Percentiles rank a stretch among this genome's conserved stretches.
Conservation (phyloP, 1,139 yeast genomes). For the Sugiyamaella grinbergsii region DNA sequence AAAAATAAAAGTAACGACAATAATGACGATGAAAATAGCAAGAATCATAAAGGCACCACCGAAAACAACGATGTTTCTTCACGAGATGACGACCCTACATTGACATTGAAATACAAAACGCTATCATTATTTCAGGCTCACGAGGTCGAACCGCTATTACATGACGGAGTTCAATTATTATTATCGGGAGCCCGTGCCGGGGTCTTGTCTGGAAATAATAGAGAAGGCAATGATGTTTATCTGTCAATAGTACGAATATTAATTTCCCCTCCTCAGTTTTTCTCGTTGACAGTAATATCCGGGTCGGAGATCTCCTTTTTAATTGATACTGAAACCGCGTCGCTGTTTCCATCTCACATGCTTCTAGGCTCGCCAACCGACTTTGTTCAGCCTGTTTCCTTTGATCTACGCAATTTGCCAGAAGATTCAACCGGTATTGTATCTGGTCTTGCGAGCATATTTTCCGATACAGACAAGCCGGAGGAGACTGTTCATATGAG, state of each 20-base stretch:
- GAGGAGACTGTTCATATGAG: slow-evolving; percentile 50
- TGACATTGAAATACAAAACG: slow-evolving; percentile 36
- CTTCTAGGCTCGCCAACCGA: slow-evolving; percentile 63
- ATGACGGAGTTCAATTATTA: slow-evolving; percentile 48
- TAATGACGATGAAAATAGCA: neutral
- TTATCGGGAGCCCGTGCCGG: slow-evolving; percentile 44
- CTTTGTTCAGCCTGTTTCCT: slow-evolving; percentile 56
- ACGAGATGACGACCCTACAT: neutral
- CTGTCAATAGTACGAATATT: slow-evolving; percentile 35
- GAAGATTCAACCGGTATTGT: slow-evolving; percentile 68
- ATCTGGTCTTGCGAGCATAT: slow-evolving; percentile 61
- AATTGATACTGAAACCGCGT: slow-evolving; percentile 44
- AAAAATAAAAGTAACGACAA: neutral
- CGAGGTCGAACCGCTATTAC: slow-evolving; percentile 50
- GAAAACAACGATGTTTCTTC: too few species aligned
- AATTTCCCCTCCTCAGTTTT: slow-evolving; percentile 51
- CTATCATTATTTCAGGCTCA: slow-evolving; percentile 46
- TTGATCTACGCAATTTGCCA: slow-evolving; percentile 59
- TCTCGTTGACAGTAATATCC: slow-evolving; percentile 56
- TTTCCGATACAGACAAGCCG: slow-evolving; percentile 40
- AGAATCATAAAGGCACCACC: too few species aligned
- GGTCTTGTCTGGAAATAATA: slow-evolving; percentile 4
- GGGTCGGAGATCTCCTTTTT: slow-evolving; percentile 61
- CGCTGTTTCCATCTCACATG: slow-evolving; percentile 40
- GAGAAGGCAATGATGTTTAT: slow-evolving; percentile 30